Evolutionary conservation across 805 yeast genomes (phyloP).

Genomic region (Saturnispora dispora): DNA sequence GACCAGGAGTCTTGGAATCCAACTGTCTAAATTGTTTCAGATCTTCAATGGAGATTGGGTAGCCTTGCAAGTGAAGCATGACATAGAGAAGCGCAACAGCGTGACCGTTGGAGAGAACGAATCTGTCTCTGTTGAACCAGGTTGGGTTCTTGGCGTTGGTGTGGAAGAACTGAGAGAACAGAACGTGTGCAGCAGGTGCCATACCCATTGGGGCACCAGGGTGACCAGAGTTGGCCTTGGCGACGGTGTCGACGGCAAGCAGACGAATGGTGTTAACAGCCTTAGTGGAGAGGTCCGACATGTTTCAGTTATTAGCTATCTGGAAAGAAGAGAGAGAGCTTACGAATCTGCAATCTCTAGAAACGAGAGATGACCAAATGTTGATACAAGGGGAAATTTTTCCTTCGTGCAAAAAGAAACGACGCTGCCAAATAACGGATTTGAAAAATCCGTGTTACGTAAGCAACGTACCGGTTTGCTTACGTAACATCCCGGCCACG

Average conservation of each 20-base stretch:
- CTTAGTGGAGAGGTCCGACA: constrained; percentile 53
- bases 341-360: neutral
- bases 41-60: constrained; percentile 72
- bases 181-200: constrained; percentile 90
- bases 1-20: constrained; percentile 91
- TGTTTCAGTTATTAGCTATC: constrained; percentile 1
- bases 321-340: neutral
- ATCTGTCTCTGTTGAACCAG: constrained; percentile 94
- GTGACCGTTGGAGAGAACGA: constrained; percentile 92
- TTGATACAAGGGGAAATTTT: too few relatives aligned
- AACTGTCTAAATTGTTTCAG: constrained; percentile 85
- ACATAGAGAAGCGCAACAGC: constrained; percentile 87
- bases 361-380: neutral
- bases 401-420: too few relatives aligned
- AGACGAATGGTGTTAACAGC: constrained; percentile 85
- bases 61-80: constrained; percentile 79
- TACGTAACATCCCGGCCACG: too few relatives aligned
- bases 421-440: too few relatives aligned
- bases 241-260: constrained; percentile 79
- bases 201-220: constrained; percentile 99
- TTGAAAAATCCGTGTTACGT: too few relatives aligned
- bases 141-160: constrained; percentile 86
- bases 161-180: constrained; percentile 63
- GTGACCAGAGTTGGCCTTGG: constrained; percentile 91
- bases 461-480: too few relatives aligned